Base-by-base conservation (phyloP, 23 red algal genomes). In the Agarophyton chilense region DNA sequence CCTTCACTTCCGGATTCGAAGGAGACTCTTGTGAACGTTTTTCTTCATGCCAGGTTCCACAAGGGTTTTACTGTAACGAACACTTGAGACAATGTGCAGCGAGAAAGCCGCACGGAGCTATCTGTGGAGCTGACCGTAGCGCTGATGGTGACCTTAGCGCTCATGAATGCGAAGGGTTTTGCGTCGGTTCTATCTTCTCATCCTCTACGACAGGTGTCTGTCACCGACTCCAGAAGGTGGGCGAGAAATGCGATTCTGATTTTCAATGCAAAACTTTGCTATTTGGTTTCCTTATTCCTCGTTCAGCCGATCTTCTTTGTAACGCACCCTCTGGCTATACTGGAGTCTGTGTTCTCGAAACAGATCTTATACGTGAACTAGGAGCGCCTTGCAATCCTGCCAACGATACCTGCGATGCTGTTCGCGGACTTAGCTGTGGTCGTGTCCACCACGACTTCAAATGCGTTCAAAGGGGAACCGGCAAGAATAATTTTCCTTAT, bases 301-400 rank as follows among this genome's bases (percentile, higher is more conserved):
- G 74, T 4, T 22, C 74, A 1, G 46, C 21, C 28, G 49, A 57
- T 11, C 74, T 79, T 7, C 46, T 79, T 1, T 79, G 74, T 24
- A 79, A 79, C 74, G 12, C 24, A 11, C 74, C 74, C 4, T 7
- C 49, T 26, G 45, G 45, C 6, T 2, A 28, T 2, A 39, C 11
- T 2, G 74, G 74, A 10, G 33, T 54, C 3, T 79, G 74, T 50
- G 52, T 79, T 2, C 74, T 52, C 13, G 45, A 79, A 25, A 79
- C 45, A 43, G 74, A 79, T 11, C 74, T 79, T 32, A 55, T 79
- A 11, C 43, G 74, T 1, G 46, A 79, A 38, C 43, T 79, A 18
- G 74, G 74, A 4, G 49, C 25, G 11, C 4, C 28, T 4, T 79
- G 74, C 52, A 31, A 79, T 50, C 74, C 74, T 0, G 14, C 1